A percentile compares a stretch with the other conserved stretches of the same genome.
These are phyloP conservation scores for Ophiosphaerella herpotricha DNA, from an alignment of 2,329 filamentous ascomycete genomes.

Conservation along the genomic window DNA sequence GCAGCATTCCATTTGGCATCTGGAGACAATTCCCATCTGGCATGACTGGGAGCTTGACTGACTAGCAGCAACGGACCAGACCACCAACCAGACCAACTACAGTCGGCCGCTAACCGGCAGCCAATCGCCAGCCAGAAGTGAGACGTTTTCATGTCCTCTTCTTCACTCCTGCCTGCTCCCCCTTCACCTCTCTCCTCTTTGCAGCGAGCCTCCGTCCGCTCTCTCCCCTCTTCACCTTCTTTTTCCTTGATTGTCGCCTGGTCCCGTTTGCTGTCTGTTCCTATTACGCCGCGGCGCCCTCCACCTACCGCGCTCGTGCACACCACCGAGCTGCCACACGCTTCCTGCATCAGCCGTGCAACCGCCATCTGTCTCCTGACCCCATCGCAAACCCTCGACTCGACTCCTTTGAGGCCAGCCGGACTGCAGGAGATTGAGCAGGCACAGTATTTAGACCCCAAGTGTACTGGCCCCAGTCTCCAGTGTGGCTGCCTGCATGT, in stretches of 20 bases:
- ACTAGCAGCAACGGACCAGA: too few relatives aligned
- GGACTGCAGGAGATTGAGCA: conserved; percentile 35
- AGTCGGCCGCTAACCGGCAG: conserved; percentile 5
- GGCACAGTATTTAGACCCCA: conserved; percentile 6
- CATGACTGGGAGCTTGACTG: too few relatives aligned
- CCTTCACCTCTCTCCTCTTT: conserved; percentile 10
- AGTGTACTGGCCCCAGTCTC: conserved; percentile 1
- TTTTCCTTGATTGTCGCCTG: conserved; percentile 24
- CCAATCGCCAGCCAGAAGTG: background rate
- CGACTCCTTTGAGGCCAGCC: conserved; percentile 39
- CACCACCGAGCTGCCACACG: conserved; percentile 8
- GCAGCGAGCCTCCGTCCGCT: conserved; percentile 13
- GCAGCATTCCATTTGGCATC: too few relatives aligned
- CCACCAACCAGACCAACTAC: background rate
- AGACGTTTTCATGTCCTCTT: conserved; percentile 3
- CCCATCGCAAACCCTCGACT: conserved; percentile 17
- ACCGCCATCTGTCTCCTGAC: conserved; percentile 19
- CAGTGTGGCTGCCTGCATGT: background rate
- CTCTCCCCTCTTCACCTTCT: conserved; percentile 7
- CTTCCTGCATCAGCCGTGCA: conserved; percentile 21
- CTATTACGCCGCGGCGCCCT: conserved; percentile 8
- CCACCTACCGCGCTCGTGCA: conserved; percentile 8
- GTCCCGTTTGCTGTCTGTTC: conserved; percentile 28
- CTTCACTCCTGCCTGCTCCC: conserved; percentile 7
- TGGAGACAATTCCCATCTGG: too few relatives aligned